Evolutionary conservation across 495 filamentous ascomycete species (phyloP).

Genomic region (Elaphomyces granulatus): DNA sequence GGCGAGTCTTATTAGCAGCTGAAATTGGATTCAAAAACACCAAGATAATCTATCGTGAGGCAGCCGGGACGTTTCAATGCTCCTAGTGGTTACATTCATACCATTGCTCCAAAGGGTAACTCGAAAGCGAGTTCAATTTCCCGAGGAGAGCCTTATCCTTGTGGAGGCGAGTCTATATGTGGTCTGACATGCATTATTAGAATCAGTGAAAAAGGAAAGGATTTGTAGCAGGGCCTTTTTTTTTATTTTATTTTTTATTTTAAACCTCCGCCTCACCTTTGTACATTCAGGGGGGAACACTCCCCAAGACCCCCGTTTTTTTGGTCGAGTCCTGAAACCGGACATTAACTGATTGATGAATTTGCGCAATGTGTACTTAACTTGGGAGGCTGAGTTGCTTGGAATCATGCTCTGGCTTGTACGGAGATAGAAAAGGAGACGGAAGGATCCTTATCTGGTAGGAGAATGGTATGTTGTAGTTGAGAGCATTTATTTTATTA

Average conservation of each 20-base stretch:
- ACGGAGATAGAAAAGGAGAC: neutral
- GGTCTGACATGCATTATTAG: neutral
- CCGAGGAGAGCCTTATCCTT: neutral
- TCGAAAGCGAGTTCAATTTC: neutral
- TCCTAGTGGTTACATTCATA: neutral
- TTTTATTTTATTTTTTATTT: neutral
- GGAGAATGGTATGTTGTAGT: too few relatives aligned
- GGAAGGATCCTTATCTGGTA: too few relatives aligned
- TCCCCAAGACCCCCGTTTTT: neutral
- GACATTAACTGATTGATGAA: neutral
- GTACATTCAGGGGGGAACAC: neutral
- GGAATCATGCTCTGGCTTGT: neutral
- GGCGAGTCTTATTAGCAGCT: constrained; percentile 35
- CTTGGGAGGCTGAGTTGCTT: neutral
- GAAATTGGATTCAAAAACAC: neutral
- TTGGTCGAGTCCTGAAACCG: neutral
- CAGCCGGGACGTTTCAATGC: neutral
- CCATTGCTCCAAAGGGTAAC: neutral
- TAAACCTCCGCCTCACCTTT: neutral
- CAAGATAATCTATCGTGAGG: neutral
- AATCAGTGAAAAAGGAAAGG: neutral
- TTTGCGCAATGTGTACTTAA: neutral
- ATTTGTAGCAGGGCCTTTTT: neutral
- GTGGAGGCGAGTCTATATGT: neutral
- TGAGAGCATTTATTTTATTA: too few relatives aligned